Base-by-base conservation (phyloP, 139 green algal species). In the Micractinium conductrix region DNA sequence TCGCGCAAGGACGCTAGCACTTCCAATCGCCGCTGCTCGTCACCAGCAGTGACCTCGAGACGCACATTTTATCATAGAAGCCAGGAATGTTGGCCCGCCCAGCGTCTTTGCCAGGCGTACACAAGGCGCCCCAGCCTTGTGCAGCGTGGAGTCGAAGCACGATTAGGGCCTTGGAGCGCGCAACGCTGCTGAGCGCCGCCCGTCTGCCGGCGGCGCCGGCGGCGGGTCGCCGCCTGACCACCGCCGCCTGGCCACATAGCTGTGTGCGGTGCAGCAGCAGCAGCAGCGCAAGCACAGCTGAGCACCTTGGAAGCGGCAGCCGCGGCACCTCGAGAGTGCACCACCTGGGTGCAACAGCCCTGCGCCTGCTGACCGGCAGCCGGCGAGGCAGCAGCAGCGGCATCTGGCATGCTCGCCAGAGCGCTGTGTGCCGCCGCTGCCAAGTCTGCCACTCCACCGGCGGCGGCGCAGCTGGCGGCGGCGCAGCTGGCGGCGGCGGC, bases 341-440 rank as follows among this genome's bases (percentile, higher is more conserved):
- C n/a, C 33, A 28, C 12, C 65, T 72, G 33, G 65, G 65, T 1
- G 65, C 65, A 6, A 33, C 65, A 44, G 65, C 65, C 7, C 65
- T 72, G 14, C 65, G 65, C 33, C 72, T 79, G 72, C 55, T 81
- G 75, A 26, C 21, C 2, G 26, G 40, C 26, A 50, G 50, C 38
- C 75, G 24, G 22, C 37, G 75, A 16, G n/a, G 45, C 45, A 80
- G 74, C n/a, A 24, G 19, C 19, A 40, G 33, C 14, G 12, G 3
- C 33, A 73, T 7, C n/a, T n/a, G 19, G 24, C 22, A 3, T n/a
- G 69, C 55, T 7, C 7, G n/a, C 53, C 35, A 30, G 53, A 16
- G 22, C n/a, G 48, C 33, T 37, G 37, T n/a, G 50, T 81, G 75
- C 75, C 53, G 24, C 14, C 75, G 75, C 33, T 81, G 75, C 55